Evolutionary conservation across 345 rosid species (phyloP).

Genomic region (Salix koriyanagi): DNA sequence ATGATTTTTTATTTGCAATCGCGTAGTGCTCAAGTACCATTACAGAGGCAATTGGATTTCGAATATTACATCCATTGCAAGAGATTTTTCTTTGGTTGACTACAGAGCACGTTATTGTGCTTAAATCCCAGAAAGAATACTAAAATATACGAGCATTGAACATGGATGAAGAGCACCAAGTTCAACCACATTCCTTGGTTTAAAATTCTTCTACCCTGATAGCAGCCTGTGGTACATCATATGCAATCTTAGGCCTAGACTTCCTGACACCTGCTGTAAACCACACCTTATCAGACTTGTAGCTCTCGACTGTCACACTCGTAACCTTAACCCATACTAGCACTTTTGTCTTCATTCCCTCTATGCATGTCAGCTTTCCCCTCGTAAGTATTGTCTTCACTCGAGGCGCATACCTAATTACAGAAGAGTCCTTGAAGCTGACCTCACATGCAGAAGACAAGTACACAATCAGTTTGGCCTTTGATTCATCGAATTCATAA

Average conservation of each 20-base stretch:
- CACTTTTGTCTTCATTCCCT: slow-evolving; percentile 96
- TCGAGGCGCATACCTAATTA: slow-evolving; percentile 69
- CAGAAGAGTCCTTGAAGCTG: slow-evolving; percentile 80
- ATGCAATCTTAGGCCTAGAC: slow-evolving; percentile 66
- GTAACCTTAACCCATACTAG: slow-evolving; percentile 93
- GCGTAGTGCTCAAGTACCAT: not conserved
- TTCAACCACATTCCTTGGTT: slow-evolving; percentile 3
- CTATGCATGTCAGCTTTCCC: slow-evolving; percentile 74
- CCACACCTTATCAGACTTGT: slow-evolving; percentile 89
- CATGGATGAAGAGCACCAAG: not conserved
- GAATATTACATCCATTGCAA: not conserved
- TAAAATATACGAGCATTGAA: not conserved
- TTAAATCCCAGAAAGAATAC: not conserved
- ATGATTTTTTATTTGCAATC: not conserved
- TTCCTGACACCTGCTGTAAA: slow-evolving; percentile 92
- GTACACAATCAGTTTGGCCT: slow-evolving; percentile 75
- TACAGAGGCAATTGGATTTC: not conserved
- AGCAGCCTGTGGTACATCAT: slow-evolving; percentile 55
- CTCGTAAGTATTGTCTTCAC: slow-evolving; percentile 69
- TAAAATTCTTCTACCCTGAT: slow-evolving; percentile 71
- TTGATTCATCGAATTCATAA: slow-evolving; percentile 83
- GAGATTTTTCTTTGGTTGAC: not conserved
- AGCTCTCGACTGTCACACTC: slow-evolving; percentile 58
- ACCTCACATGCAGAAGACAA: slow-evolving; percentile 73
- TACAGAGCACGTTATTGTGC: not conserved